Evolutionary conservation across 108 stramenopile genomes (phyloP).

Genomic region (Cyclotella distinguenda): DNA sequence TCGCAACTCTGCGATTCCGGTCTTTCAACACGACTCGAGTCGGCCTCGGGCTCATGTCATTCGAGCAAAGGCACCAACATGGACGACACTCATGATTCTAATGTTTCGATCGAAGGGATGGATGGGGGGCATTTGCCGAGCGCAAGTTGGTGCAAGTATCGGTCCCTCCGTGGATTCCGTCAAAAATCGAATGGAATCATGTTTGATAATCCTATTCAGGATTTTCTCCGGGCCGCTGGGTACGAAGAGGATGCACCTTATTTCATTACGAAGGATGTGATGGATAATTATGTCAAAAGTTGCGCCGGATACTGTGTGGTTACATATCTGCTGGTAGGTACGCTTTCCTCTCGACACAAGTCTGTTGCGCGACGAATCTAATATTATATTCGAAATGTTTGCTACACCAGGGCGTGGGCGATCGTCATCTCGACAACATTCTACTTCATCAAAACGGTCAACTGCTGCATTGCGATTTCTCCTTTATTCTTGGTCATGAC

Average conservation of each 20-base stretch:
- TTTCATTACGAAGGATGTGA: conserved; percentile 69
- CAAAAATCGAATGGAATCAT: conserved; percentile 30
- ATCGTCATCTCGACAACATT: conserved; percentile 87
- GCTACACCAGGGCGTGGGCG: conserved; percentile 67
- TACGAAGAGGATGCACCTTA: conserved; percentile 72
- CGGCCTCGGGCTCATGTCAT: conserved; percentile 37
- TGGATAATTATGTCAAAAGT: conserved; percentile 92
- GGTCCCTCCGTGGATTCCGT: conserved; percentile 59
- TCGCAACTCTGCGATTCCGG: conserved; percentile 77
- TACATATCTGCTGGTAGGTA: conserved; percentile 86
- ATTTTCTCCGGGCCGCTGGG: conserved; percentile 71
- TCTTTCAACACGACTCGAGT: conserved; percentile 37
- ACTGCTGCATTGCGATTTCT: conserved; percentile 87
- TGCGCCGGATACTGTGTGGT: conserved; percentile 98
- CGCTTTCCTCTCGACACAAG: background rate
- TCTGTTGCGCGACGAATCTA: background rate
- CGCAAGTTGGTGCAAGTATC: conserved; percentile 63
- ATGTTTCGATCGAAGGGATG: conserved; percentile 3
- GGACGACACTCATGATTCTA: conserved; percentile 5
- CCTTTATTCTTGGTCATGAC: conserved; percentile 84
- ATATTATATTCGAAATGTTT: background rate
- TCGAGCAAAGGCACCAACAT: conserved; percentile 20
- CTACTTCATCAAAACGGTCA: conserved; percentile 80
- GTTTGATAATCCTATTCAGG: conserved; percentile 77
- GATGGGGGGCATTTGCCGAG: conserved; percentile 8